A percentile compares a stretch with the other conserved stretches of the same genome.
These are phyloP conservation scores for Verticillium albo-atrum DNA, from an alignment of 2,329 filamentous ascomycete species.

Conservation along the genomic window DNA sequence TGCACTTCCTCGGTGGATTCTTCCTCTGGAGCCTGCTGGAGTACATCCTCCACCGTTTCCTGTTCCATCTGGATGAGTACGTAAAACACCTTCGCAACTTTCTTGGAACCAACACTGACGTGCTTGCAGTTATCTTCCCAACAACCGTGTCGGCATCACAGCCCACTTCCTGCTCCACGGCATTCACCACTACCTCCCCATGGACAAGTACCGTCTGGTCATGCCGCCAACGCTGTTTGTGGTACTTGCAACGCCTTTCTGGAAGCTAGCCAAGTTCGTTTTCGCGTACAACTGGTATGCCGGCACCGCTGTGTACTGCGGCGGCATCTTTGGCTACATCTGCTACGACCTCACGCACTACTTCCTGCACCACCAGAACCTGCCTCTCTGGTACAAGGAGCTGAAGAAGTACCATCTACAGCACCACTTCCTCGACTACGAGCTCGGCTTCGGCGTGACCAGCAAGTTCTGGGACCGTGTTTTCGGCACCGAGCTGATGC, in stretches of 20 bases:
- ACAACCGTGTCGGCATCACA: conserved; percentile 84
- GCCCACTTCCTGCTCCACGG: conserved; percentile 92
- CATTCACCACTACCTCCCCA: conserved; percentile 97
- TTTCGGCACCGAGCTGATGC: conserved; percentile 77
- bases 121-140: conserved; percentile 68
- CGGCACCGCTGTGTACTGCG: conserved; percentile 74
- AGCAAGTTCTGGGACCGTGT: conserved; percentile 93
- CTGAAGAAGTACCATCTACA: conserved; percentile 97
- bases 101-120: conserved; percentile 20
- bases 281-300: conserved; percentile 84
- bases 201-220: conserved; percentile 95
- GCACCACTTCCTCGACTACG: conserved; percentile 97
- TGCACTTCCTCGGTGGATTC: conserved; percentile 68
- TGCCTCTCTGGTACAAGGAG: conserved; percentile 83
- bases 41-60: conserved; percentile 80
- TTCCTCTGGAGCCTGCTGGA: conserved; percentile 86
- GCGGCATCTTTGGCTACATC: conserved; percentile 91
- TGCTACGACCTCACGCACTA: conserved; percentile 98
- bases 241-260: conserved; percentile 82
- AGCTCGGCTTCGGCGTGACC: conserved; percentile 95
- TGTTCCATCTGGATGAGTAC: conserved; percentile 93
- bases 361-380: conserved; percentile 92
- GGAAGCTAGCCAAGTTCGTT: conserved; percentile 78
- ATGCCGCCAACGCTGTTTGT: conserved; percentile 93
- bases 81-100: conserved; percentile 26